phyloP scores from a whole-genome alignment of 2,329 filamentous ascomycete species.

The Claviceps sp. region DNA sequence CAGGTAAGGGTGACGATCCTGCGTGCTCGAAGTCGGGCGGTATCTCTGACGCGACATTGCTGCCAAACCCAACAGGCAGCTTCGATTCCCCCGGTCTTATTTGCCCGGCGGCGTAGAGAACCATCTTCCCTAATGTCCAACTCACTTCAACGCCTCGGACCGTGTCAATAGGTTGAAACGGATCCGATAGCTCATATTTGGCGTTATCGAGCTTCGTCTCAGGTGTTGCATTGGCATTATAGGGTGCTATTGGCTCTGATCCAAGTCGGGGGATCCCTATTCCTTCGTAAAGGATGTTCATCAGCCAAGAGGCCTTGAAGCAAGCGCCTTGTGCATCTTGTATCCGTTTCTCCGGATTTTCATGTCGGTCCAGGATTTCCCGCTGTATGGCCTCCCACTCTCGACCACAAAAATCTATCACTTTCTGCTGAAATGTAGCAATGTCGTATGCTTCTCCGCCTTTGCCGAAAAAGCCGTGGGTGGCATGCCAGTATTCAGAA shows the following conservation, averaged over 20 bases:
- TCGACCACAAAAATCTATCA: constrained; percentile 71
- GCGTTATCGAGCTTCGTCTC: constrained; percentile 49
- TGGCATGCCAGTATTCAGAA: constrained; percentile 98
- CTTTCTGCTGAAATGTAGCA: constrained; percentile 72
- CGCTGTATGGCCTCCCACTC: constrained; percentile 67
- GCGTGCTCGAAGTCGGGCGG: constrained; percentile 77
- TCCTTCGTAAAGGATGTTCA: constrained; percentile 90
- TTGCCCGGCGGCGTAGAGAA: constrained; percentile 86
- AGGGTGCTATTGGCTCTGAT: constrained; percentile 46
- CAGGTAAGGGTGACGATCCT: constrained; percentile 36
- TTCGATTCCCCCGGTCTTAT: constrained; percentile 46
- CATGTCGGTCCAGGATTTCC: constrained; percentile 52
- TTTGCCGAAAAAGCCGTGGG: constrained; percentile 80
- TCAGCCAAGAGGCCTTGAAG: constrained; percentile 97
- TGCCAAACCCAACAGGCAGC: constrained; percentile 83
- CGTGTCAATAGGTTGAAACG: constrained; percentile 88
- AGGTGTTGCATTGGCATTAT: constrained; percentile 57
- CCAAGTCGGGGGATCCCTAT: constrained; percentile 84
- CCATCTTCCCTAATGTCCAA: constrained; percentile 95
- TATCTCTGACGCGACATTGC: constrained; percentile 53
- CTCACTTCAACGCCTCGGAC: constrained; percentile 85
- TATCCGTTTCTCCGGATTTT: constrained; percentile 63
- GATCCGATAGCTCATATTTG: constrained; percentile 62
- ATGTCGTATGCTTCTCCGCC: constrained; percentile 79
- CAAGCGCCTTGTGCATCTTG: constrained; percentile 76